Base-by-base conservation (phyloP, 202 grass and related monocot genomes). In the Setaria italica region DNA sequence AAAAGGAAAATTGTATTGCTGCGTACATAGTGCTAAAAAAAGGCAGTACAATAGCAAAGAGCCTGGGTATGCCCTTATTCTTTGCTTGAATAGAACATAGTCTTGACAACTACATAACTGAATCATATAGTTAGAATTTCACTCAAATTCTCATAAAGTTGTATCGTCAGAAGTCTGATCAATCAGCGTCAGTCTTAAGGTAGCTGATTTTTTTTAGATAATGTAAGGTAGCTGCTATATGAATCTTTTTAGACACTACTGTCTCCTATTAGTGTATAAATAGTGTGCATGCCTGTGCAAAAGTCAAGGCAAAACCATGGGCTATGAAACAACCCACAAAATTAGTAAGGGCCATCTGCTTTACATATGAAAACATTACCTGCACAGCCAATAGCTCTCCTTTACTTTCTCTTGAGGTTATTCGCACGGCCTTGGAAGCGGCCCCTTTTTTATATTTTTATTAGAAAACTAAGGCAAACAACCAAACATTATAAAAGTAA, bases 391-490 rank as follows among this genome's bases (percentile, higher is more conserved):
- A 45, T 25, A 53, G 10, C 20, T 25, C 45, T 68, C 58, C 11
- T 0, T 75, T 46, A 76, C 32, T 41, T 41, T 68, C 43, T 55
- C 60, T 2, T 77, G 62, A 56, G 37, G 39, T 45, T 77, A 77
- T 67, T 48, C 15, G 29, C 41, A 35, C 60, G 2, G 17, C 60
- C 62, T 55, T 43, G 72, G 39, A 41, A 41, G 46, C 19, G 5
- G 19, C 53, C 2, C 10, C 16, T 51, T 60, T 60, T 78, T 51
- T 74, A 60, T 68, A 47, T 21, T 9, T 49, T 59, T 45, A 62
- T 60, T 25, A 30, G n/a, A 63, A 69, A 17, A 53, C 25, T 71
- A 64, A 74, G 50, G 20, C 50, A 72, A 69, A 70, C 63, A 60
- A 19, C n/a, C 13, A 57, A 14, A 32, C 37, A 55, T 7, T 58